phyloP scores from a whole-genome alignment of 495 filamentous ascomycete species.

The Podospora conica region DNA sequence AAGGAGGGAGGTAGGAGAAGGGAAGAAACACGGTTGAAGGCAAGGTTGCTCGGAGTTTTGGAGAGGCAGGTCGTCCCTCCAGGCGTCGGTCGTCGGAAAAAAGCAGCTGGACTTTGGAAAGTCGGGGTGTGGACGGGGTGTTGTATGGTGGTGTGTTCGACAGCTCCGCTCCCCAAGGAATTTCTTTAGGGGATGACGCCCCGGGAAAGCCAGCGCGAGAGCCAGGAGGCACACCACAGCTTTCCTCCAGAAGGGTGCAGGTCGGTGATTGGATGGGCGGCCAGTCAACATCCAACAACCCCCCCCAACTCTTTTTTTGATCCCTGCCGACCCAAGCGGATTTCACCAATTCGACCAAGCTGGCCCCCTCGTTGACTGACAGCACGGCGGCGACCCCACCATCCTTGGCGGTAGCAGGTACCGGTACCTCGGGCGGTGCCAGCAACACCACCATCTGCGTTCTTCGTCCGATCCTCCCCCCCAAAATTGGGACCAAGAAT shows the following conservation, averaged over 20 bases:
- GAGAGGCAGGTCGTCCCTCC: background rate
- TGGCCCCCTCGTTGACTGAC: slow-evolving; percentile 17
- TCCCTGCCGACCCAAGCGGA: slow-evolving; percentile 28
- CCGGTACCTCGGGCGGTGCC: slow-evolving; percentile 23
- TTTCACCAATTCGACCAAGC: slow-evolving; percentile 21
- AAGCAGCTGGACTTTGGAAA: background rate
- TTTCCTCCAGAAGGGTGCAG: slow-evolving; percentile 22
- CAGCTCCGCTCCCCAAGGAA: slow-evolving; percentile 3
- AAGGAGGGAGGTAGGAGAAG: background rate
- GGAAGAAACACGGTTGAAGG: background rate
- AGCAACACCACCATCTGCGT: slow-evolving; percentile 14
- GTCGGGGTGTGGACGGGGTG: slow-evolving; percentile 2
- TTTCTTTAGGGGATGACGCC: slow-evolving; percentile 4
- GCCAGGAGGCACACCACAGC: background rate
- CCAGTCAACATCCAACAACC: slow-evolving; percentile 33
- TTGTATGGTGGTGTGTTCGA: background rate
- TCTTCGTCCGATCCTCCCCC: slow-evolving; percentile 11
- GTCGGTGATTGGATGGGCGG: slow-evolving; percentile 23
- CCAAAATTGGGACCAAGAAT: slow-evolving; percentile 9
- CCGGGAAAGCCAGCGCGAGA: background rate
- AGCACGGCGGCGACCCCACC: slow-evolving; percentile 12
- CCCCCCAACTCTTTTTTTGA: slow-evolving; percentile 35
- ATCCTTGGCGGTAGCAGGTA: slow-evolving; percentile 20
- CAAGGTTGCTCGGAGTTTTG: background rate
- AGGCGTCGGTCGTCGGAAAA: background rate